Evolutionary conservation across 208 protist genomes (phyloP), one percentile per base, ranked within the genome.

Genomic region (Spongospora subterranea): DNA sequence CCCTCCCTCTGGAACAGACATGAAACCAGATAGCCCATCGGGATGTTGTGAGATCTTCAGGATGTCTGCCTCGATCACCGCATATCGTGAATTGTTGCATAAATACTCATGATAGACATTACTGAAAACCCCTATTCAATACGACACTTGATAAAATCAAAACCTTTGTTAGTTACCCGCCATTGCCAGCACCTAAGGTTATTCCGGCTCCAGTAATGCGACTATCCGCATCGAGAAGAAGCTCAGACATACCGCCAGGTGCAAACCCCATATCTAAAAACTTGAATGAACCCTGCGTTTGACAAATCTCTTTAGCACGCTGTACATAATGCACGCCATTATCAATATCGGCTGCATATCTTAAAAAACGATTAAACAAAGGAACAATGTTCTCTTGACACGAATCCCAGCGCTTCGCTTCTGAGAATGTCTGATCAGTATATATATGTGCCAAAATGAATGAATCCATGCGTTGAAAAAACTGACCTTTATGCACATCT

Each of bases 261-360:
- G 88, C 88, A 89, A 89, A 89, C n/a, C 88, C 88, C 6, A 89
- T 89, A n/a, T 89, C 88, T 17, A 89, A n/a, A n/a, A 89, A 89
- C 38, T 13, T 6, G 88, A 6, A 89, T 32, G 54, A 60, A 64
- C 54, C 50, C n/a, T 65, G 32, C 38, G 6, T 6, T 45, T 13
- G 32, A 29, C 6, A 6, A 71, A 39, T 29, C 54, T 89, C 45
- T 1, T 20, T 45, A 35, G 54, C 54, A 60, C 32, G 54, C 32
- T 45, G 38, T 38, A 89, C 88, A 45, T 65, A 89, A 6, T n/a
- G 17, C 11, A 60, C 46, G 29, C 88, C 88, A 17, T 35, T 45
- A 45, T 89, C 88, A 32, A 89, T 89, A 45, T 89, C 88, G n/a
- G 54, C 54, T 65, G 88, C 88, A 71, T 89, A 89, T 38, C 32